Evolutionary conservation across 2,329 filamentous ascomycete genomes (phyloP), one percentile per base, ranked within the genome.

Genomic region (Microsporum canis): DNA sequence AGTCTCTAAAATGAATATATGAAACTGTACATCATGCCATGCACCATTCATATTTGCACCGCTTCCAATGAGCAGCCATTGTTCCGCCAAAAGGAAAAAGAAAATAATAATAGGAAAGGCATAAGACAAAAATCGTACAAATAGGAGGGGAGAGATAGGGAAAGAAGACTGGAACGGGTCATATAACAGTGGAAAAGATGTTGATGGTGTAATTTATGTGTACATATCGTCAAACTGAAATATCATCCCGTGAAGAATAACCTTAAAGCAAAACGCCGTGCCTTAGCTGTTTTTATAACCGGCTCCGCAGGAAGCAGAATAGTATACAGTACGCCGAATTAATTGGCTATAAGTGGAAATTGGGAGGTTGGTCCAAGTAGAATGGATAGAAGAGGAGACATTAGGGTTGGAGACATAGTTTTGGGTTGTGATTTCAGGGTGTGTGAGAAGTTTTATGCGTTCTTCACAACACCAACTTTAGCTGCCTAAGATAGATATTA

Each of bases 401-500:
- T 41, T 31, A 39, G 17, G 36, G 17, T 39, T 12, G 5, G 57
- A 33, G 10, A 10, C 17, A 34, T 14, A 10, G 10, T 12, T 0
- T 12, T 29, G 4, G 4, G 27, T 14, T 12, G 41, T 47, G 2
- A 31, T 59, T 23, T 23, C 23, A 6, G 57, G 3, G 27, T 36
- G 29, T 49, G 60, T 8, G 5, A 31, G 14, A 33, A 12, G 3
- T 55, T 58, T 73, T 74, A 79, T 59, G 71, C 68, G 78, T 94
- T 95, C 83, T 94, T 95, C 66, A 95, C 91, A 62, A 96, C 91
- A 71, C 92, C 91, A 65, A 97, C 92, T 83, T 97, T 96, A 72
- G 92, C 90, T 65, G 92, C 90, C 76, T 79, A 61, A 34, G 62
- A 58, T n/a, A 33, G 47, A 51, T 58, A 63, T 64, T 59, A 67